phyloP scores from a whole-genome alignment of 139 green algal species.

The Zygnema cylindricum region DNA sequence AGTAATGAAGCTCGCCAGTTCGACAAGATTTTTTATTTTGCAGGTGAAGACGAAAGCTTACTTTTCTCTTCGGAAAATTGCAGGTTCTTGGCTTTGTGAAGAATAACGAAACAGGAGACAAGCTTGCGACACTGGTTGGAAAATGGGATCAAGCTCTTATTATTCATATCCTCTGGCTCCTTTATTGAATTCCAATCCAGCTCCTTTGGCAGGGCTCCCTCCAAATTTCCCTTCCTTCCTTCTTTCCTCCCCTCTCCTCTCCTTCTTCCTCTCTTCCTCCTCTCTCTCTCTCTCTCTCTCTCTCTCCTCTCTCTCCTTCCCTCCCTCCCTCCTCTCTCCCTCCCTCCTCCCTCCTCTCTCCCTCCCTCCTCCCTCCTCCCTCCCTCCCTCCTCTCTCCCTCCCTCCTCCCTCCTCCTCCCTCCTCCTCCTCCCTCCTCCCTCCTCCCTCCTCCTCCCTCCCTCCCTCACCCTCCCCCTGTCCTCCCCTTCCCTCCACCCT shows the following conservation, averaged over 20 bases:
- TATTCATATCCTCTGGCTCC: too few relatives aligned
- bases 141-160: conserved; percentile 75
- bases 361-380: conserved; percentile 15
- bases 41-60: too few relatives aligned
- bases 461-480: too few relatives aligned
- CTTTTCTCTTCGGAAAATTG: too few relatives aligned
- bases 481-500: too few relatives aligned
- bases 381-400: background rate
- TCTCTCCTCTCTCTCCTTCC: background rate
- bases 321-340: conserved; percentile 9
- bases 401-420: conserved; percentile 25
- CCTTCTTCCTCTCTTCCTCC: conserved; percentile 8
- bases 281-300: background rate
- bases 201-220: background rate
- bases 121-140: conserved; percentile 65
- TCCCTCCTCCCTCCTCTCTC: conserved; percentile 23
- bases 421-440: too few relatives aligned
- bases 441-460: too few relatives aligned
- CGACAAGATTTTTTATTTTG: too few relatives aligned
- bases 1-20: too few relatives aligned
- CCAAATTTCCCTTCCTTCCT: conserved; percentile 8
- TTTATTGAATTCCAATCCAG: too few relatives aligned
- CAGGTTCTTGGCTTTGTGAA: conserved; percentile 47
- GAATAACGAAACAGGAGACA: conserved; percentile 40
- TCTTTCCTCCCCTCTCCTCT: background rate